phyloP scores from a whole-genome alignment of 169 alveolate genomes.

The Cryptosporidium felis region DNA sequence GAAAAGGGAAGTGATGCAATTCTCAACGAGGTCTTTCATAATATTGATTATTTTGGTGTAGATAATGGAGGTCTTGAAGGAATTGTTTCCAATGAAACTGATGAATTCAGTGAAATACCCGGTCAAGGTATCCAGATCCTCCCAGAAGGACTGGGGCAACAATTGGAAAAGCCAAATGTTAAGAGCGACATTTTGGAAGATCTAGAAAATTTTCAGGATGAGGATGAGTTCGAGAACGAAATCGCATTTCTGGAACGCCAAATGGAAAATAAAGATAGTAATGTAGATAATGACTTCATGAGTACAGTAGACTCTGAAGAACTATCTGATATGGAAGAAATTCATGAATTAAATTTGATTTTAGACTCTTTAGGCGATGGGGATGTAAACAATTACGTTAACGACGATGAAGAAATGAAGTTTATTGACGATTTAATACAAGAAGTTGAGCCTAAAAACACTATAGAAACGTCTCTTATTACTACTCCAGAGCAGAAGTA shows the following conservation, averaged over 20 bases:
- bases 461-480: too few relatives aligned
- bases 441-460: too few relatives aligned
- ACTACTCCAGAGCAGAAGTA: too few relatives aligned
- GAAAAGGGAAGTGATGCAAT: not conserved
- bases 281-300: not conserved
- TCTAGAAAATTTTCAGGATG: not conserved
- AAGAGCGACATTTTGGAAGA: not conserved
- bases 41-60: too few relatives aligned
- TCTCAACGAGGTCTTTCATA: not conserved
- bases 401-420: too few relatives aligned
- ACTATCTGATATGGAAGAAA: not conserved
- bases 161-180: not conserved
- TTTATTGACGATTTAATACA: too few relatives aligned
- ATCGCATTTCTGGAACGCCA: not conserved
- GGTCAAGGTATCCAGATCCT: not conserved
- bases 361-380: too few relatives aligned
- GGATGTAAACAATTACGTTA: too few relatives aligned
- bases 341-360: not conserved
- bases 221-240: not conserved
- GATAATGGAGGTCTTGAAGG: too few relatives aligned
- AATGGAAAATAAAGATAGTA: not conserved
- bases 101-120: not conserved
- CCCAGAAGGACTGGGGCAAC: not conserved
- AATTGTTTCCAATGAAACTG: not conserved
- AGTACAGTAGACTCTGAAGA: constrained; percentile 19